phyloP scores from a whole-genome alignment of 306 rosid genomes.

The Vachellia pachyceras region DNA sequence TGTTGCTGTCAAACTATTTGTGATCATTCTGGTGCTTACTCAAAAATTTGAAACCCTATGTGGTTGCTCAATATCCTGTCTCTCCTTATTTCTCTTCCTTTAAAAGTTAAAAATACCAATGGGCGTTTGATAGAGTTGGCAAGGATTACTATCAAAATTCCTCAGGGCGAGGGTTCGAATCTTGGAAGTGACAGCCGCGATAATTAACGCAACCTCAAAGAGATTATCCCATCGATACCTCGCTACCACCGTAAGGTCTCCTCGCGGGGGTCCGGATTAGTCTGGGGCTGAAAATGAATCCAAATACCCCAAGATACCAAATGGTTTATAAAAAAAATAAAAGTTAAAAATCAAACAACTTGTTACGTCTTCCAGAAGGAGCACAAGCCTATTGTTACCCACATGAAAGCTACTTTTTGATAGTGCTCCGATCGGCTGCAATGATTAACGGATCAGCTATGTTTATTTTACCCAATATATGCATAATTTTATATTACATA shows the following conservation, averaged over 20 bases:
- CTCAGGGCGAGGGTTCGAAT: too few relatives aligned
- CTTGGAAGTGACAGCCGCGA: too few relatives aligned
- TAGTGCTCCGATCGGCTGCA: not conserved
- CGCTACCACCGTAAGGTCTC: too few relatives aligned
- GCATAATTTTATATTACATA: not conserved
- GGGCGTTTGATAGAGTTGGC: too few relatives aligned
- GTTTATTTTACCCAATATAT: not conserved
- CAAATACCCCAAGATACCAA: too few relatives aligned
- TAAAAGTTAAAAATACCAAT: too few relatives aligned
- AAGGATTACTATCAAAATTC: too few relatives aligned
- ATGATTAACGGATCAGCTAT: not conserved
- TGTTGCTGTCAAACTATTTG: slow-evolving; percentile 31
- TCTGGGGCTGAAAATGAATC: too few relatives aligned
- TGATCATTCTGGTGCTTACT: not conserved
- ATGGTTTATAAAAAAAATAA: too few relatives aligned
- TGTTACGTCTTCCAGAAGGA: not conserved
- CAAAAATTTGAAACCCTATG: not conserved
- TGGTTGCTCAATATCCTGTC: not conserved
- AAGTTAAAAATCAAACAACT: not conserved
- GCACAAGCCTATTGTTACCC: slow-evolving; percentile 1
- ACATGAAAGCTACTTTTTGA: not conserved
- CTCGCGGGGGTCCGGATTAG: too few relatives aligned
- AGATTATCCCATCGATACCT: too few relatives aligned
- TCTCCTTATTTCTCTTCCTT: not conserved
- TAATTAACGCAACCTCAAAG: too few relatives aligned